Evolutionary conservation across 2,329 filamentous ascomycete species (phyloP).

Genomic region (Moelleriella libera): DNA sequence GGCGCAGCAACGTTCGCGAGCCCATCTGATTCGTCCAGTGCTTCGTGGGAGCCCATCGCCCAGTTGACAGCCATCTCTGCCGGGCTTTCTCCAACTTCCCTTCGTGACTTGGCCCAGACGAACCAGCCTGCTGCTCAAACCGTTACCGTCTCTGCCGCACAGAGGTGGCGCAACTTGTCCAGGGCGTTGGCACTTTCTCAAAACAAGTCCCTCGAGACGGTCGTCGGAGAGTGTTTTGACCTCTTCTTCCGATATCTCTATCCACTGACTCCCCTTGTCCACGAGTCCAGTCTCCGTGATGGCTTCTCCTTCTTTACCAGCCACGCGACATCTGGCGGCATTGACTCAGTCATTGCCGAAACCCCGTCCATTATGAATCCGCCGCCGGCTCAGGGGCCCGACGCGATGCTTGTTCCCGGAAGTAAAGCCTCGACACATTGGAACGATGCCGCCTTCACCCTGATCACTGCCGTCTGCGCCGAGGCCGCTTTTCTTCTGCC

Average conservation of each 20-base stretch:
- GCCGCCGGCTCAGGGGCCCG: conserved; percentile 4
- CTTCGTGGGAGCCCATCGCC: conserved; percentile 8
- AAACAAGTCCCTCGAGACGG: conserved; percentile 11
- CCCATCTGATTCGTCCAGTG: conserved; percentile 7
- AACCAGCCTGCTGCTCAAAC: neutral
- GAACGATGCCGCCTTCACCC: conserved; percentile 23
- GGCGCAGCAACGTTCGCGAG: conserved; percentile 5
- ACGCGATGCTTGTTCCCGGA: neutral
- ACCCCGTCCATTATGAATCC: neutral
- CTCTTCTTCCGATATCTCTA: conserved; percentile 28
- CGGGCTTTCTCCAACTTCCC: conserved; percentile 10
- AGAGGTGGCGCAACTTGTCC: conserved; percentile 15
- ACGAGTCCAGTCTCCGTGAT: conserved; percentile 24
- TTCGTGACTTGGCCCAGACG: conserved; percentile 7
- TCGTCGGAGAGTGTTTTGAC: conserved; percentile 19
- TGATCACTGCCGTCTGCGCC: conserved; percentile 28
- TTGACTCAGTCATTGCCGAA: neutral
- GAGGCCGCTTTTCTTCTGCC: conserved; percentile 25
- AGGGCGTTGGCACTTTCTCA: conserved; percentile 9
- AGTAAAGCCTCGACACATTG: conserved; percentile 9
- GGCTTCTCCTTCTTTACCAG: conserved; percentile 17
- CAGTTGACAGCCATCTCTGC: conserved; percentile 3
- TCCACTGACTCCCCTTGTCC: conserved; percentile 25
- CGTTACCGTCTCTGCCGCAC: conserved; percentile 9
- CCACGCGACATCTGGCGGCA: neutral